Conservation (phyloP, 1,284 basidiomycete genomes). For the Leccinum fallax region DNA sequence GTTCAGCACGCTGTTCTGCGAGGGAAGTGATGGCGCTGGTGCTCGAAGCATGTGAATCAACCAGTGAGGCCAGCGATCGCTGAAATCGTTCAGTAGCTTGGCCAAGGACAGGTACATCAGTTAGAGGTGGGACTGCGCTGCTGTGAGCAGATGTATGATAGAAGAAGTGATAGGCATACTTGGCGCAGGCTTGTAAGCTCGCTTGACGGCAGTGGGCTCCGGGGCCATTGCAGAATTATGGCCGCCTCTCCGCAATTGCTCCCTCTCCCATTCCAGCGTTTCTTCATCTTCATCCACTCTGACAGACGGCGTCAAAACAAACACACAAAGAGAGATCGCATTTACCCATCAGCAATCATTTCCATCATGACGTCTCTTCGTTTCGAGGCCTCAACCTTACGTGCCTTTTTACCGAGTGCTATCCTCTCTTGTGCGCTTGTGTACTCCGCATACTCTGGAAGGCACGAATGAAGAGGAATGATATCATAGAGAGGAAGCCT, state of each 20-base stretch:
- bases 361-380: slow-evolving; percentile 80
- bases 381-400: slow-evolving; percentile 73
- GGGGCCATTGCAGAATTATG: slow-evolving; percentile 38
- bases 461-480: slow-evolving; percentile 13
- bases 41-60: slow-evolving; percentile 70
- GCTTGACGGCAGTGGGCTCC: slow-evolving; percentile 43
- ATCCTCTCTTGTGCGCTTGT: slow-evolving; percentile 88
- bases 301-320: slow-evolving; percentile 18
- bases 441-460: slow-evolving; percentile 82
- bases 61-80: slow-evolving; percentile 66
- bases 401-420: slow-evolving; percentile 84
- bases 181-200: slow-evolving; percentile 71
- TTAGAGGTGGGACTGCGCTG: slow-evolving; percentile 58
- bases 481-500: slow-evolving; percentile 3
- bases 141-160: slow-evolving; percentile 16
- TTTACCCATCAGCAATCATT: slow-evolving; percentile 85
- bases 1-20: slow-evolving; percentile 65
- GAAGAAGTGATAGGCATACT: slow-evolving; percentile 52
- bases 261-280: slow-evolving; percentile 87
- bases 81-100: slow-evolving; percentile 60
- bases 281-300: slow-evolving; percentile 90
- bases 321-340: slow-evolving; percentile 18
- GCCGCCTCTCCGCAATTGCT: slow-evolving; percentile 81
- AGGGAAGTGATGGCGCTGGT: slow-evolving; percentile 63
- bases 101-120: slow-evolving; percentile 59